Base-by-base conservation (phyloP, 257 asterid species). In the Verbena officinalis region DNA sequence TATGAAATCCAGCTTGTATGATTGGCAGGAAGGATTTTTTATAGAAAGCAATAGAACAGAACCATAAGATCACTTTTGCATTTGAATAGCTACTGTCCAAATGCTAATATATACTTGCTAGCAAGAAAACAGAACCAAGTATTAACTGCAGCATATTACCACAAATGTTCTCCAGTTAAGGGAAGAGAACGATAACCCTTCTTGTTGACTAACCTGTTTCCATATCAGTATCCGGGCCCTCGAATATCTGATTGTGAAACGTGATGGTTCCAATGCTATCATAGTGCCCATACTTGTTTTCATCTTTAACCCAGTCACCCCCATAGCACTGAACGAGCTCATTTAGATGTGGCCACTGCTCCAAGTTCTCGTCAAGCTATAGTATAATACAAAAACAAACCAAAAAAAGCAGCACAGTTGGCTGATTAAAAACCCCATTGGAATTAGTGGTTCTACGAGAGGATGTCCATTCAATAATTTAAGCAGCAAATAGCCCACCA, bases 261-360 rank as follows among this genome's bases (percentile, higher is more conserved):
- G 83, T 62, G 66, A 78, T 33, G 2, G 96, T 81, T 53, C 88
- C 95, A 59, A 77, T 23, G 65, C 89, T 90, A 44, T 94, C 97
- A 68, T 94, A 94, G 74, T 83, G 96, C 49, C 99, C 99, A 66
- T 94, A 94, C 84, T 94, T 94, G 80, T 58, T 44, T 57, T 88
- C 97, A 55, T 94, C 96, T 73, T 83, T 94, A 46, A 94, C 88
- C 96, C 94, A 90, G 72, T 94, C 96, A 67, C 96, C 84, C 66
- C 85, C 84, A 67, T 90, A 90, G 80, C 97, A 83, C 73, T 94
- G 99, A 64, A 94, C 85, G 48, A 94, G 97, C 81, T 94, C 99
- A 58, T 84, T 94, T 67, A 94, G 72, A 83, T 94, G 99, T 53
- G 99, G 99, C 97, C 96, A 90, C 83, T 86, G 99, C 80, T 94